Percentiles rank a stretch among this genome's conserved stretches.
Evolutionary conservation across 805 yeast genomes (phyloP).

Genomic region (Tetrapisispora taiwanensis): DNA sequence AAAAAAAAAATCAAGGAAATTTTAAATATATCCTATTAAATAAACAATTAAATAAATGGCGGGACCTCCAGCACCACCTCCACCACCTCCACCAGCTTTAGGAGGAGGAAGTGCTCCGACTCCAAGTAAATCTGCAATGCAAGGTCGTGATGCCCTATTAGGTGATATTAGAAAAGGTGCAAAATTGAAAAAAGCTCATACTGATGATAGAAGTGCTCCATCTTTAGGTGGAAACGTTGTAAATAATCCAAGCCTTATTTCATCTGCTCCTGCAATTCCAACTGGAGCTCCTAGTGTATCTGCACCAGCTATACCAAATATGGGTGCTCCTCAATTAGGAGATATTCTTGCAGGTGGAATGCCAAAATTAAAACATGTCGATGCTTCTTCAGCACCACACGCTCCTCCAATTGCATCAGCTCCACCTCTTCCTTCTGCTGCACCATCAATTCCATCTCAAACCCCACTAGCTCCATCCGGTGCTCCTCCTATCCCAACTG

Average conservation of each 20-base stretch:
- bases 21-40: too few relatives aligned
- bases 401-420: conserved; percentile 9
- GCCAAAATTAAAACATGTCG: conserved; percentile 46
- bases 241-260: conserved; percentile 3
- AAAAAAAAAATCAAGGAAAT: too few relatives aligned
- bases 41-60: conserved; percentile 9
- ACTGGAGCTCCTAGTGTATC: conserved; percentile 6
- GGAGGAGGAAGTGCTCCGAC: conserved; percentile 28
- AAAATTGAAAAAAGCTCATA: conserved; percentile 47
- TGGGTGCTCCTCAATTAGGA: conserved; percentile 28
- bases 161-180: conserved; percentile 76
- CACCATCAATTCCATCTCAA: conserved; percentile 11
- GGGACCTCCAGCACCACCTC: conserved; percentile 47
- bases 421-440: background rate
- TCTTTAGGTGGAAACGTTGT: conserved; percentile 33
- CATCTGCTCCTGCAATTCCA: conserved; percentile 18
- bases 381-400: conserved; percentile 8
- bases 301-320: conserved; percentile 25
- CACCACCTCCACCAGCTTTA: conserved; percentile 37
- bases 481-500: conserved; percentile 3
- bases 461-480: conserved; percentile 9
- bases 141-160: conserved; percentile 47
- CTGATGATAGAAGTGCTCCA: conserved; percentile 63
- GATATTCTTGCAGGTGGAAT: conserved; percentile 55
- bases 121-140: conserved; percentile 25